Evolutionary conservation across 257 asterid genomes (phyloP).

Genomic region (Cordia subcordata): DNA sequence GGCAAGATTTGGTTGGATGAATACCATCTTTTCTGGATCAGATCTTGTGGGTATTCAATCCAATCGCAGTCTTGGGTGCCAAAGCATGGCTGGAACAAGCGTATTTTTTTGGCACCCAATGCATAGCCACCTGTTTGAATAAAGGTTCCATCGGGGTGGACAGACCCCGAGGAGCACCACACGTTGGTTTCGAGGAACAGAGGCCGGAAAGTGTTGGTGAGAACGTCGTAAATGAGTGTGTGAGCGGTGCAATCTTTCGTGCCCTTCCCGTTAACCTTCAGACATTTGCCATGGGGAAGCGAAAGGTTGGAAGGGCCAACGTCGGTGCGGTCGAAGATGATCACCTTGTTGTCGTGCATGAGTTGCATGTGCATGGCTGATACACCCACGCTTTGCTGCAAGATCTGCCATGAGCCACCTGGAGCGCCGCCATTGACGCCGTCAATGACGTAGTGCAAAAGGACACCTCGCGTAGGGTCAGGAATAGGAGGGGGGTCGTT

Average conservation of each 20-base stretch:
- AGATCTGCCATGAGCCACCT: no score
- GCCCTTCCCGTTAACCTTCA: constrained; percentile 32
- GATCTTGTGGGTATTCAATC: constrained; percentile 43
- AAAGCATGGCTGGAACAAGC: constrained; percentile 45
- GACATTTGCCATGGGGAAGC: constrained; percentile 48
- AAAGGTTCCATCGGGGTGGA: constrained; percentile 47
- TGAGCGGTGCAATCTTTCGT: constrained; percentile 55
- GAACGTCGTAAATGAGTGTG: constrained; percentile 55
- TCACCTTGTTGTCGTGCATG: no score
- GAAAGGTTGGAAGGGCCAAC: constrained; percentile 70
- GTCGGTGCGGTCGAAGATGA: no score
- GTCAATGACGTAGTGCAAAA: no score
- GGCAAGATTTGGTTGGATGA: constrained; percentile 65
- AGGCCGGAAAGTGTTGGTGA: constrained; percentile 34
- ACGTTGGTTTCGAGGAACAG: constrained; percentile 68
- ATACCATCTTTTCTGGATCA: constrained; percentile 62
- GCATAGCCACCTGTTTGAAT: constrained; percentile 74
- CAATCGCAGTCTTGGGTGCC: constrained; percentile 50
- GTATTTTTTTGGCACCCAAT: constrained; percentile 50
- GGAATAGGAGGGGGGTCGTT: no score
- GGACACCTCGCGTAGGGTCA: no score
- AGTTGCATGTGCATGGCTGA: no score
- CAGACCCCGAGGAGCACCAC: constrained; percentile 93
- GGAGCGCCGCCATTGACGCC: no score
- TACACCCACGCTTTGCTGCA: no score